phyloP scores from a whole-genome alignment of 2,329 filamentous ascomycete species.

The Trichoderma cornu-damae region DNA sequence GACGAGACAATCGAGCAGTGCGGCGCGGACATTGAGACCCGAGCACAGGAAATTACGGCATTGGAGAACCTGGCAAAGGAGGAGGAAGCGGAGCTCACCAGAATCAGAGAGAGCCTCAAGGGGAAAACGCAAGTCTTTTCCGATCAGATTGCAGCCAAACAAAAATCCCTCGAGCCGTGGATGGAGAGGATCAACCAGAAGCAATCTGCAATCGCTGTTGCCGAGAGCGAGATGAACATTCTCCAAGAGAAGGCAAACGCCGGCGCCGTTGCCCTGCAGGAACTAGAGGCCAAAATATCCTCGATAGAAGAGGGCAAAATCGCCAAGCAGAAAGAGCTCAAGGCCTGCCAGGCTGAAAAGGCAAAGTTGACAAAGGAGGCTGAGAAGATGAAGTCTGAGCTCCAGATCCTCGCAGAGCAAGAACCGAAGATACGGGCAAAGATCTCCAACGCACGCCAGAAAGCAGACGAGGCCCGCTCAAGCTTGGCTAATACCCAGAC shows the following conservation, averaged over 20 bases:
- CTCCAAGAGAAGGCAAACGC: slow-evolving; percentile 84
- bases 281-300: slow-evolving; percentile 73
- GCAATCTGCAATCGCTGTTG: slow-evolving; percentile 87
- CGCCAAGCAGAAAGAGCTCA: slow-evolving; percentile 67
- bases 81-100: slow-evolving; percentile 76
- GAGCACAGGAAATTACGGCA: slow-evolving; percentile 65
- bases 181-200: slow-evolving; percentile 96
- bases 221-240: slow-evolving; percentile 90
- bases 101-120: slow-evolving; percentile 82
- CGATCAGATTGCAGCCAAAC: slow-evolving; percentile 84
- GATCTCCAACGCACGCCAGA: slow-evolving; percentile 84
- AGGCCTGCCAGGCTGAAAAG: slow-evolving; percentile 70
- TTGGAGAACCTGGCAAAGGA: slow-evolving; percentile 70
- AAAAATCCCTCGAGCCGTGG: slow-evolving; percentile 94
- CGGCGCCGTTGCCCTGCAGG: slow-evolving; percentile 75
- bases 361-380: slow-evolving; percentile 68
- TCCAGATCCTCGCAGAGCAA: slow-evolving; percentile 65
- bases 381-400: slow-evolving; percentile 63
- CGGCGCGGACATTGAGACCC: slow-evolving; percentile 69
- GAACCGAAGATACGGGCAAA: slow-evolving; percentile 79
- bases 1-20: slow-evolving; percentile 74
- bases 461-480: slow-evolving; percentile 90
- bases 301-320: slow-evolving; percentile 66
- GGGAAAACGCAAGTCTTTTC: slow-evolving; percentile 95
- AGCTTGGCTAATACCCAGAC: slow-evolving; percentile 87